Base-by-base conservation (phyloP, 805 yeast species). In the Yarrowia yakushimensis region DNA sequence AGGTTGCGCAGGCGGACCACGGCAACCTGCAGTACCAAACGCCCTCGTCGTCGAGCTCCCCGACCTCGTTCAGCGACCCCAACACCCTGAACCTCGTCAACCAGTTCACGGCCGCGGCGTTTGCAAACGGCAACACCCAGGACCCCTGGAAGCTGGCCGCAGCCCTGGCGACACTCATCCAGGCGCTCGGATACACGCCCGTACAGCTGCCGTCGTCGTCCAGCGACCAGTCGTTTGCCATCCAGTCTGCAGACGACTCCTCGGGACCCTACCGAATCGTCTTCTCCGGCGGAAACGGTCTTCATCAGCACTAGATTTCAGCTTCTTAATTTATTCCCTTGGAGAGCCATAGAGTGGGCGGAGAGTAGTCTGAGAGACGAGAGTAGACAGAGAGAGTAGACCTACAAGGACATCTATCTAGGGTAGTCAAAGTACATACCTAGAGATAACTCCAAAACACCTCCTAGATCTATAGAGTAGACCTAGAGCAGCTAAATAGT, bases 21-120 rank as follows among this genome's bases (percentile, higher is more conserved):
- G 59, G 59, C 9, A 36, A 52, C 39, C 25, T 52, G 59, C 42
- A 34, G 42, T 52, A 17, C 33, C 59, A 33, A 36, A 36, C 11
- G 17, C 59, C 59, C n/a, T 10, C 22, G 7, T 52, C 42, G 10
- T 52, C 59, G 11, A 43, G 17, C 22, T 36, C 59, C 0, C 25
- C 43, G 3, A 34, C 59, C 31, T 34, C 59, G 9, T 52, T 36
- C 33, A 33, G 36, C 33, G 43, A 52, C 18, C 23, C 9, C 10
- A 20, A 12, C 25, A 13, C n/a, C 4, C 31, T 52, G 17, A 33
- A 52, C 23, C 7, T 17, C 25, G 25, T 52, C 33, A 52, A 23
- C 31, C 17, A 25, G n/a, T 34, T 31, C 55, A 22, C 55, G 20
- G 55, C 31, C 8, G 10, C n/a, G 10, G 15, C n/a, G 13, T 48